phyloP scores from a whole-genome alignment of 2,329 filamentous ascomycete genomes.

The Sarocladium strictum region DNA sequence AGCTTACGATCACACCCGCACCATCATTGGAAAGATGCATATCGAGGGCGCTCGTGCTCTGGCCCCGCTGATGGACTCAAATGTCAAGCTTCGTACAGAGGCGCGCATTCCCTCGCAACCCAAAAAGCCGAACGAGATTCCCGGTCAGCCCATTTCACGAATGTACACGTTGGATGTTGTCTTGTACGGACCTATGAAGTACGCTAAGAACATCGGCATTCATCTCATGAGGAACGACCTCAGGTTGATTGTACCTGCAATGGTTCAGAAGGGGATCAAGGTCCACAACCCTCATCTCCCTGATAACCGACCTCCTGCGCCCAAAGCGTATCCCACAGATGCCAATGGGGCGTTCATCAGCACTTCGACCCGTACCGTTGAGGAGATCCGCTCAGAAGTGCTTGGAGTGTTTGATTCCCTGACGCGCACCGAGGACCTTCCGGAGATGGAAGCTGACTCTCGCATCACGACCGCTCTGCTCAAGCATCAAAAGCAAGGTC shows the following conservation, averaged over 20 bases:
- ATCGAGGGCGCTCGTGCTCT: conserved; percentile 59
- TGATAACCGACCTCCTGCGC: conserved; percentile 37
- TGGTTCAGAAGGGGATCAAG: conserved; percentile 61
- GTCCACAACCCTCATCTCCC: conserved; percentile 71
- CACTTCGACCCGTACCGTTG: conserved; percentile 56
- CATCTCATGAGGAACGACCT: conserved; percentile 59
- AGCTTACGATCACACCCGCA: conserved; percentile 65
- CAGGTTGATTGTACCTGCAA: conserved; percentile 59
- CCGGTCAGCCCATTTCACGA: conserved; percentile 56
- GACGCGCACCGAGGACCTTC: conserved; percentile 67
- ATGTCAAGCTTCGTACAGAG: conserved; percentile 60
- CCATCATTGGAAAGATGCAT: conserved; percentile 73
- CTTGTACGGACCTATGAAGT: conserved; percentile 69
- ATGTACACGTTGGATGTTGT: conserved; percentile 64
- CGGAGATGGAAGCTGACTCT: conserved; percentile 60
- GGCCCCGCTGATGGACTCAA: conserved; percentile 65
- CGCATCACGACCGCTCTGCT: conserved; percentile 64
- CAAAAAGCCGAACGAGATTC: conserved; percentile 56
- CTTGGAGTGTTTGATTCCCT: conserved; percentile 84
- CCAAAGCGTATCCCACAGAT: conserved; percentile 26
- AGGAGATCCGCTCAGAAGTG: conserved; percentile 82
- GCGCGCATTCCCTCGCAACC: conserved; percentile 64
- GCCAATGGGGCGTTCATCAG: conserved; percentile 19
- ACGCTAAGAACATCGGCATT: conserved; percentile 59
- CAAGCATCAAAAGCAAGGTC: conserved; percentile 81